A percentile compares a stretch with the other conserved stretches of the same genome.
Conservation (phyloP, 805 yeast species). For the Phaffomyces antillensis region DNA sequence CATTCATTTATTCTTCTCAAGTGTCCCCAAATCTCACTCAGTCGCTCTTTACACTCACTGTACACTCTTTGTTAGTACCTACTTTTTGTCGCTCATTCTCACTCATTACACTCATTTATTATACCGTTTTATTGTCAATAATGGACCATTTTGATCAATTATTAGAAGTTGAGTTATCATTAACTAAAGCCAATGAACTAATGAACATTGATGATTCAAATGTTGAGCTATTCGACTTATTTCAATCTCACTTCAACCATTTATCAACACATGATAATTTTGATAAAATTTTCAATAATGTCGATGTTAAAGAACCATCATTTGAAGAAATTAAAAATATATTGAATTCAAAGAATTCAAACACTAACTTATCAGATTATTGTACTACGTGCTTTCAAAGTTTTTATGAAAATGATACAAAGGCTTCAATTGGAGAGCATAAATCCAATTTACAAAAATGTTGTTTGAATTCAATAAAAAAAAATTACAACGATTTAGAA, state of each 20-base stretch:
- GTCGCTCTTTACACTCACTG: neutral
- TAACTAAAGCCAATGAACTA: conserved; percentile 2
- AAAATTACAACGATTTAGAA: conserved; percentile 24
- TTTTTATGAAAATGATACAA: conserved; percentile 18
- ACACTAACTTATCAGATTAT: conserved; percentile 17
- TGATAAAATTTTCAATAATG: conserved; percentile 5
- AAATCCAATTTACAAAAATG: conserved; percentile 14
- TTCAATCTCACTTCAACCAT: conserved; percentile 9
- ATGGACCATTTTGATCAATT: conserved; percentile 13
- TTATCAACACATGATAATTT: conserved; percentile 5
- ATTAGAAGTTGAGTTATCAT: conserved; percentile 14
- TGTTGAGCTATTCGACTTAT: neutral
- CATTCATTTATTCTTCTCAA: neutral
- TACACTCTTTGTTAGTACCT: neutral
- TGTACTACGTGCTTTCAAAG: conserved; percentile 23
- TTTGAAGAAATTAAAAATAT: conserved; percentile 24
- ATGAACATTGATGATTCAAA: neutral
- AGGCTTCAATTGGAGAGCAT: conserved; percentile 12
- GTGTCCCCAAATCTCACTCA: neutral
- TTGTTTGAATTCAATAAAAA: conserved; percentile 14
- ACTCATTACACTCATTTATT: conserved; percentile 1
- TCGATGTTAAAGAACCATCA: conserved; percentile 11
- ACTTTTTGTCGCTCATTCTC: conserved; percentile 6
- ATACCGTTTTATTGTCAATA: too few relatives aligned
- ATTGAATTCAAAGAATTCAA: conserved; percentile 16